Conservation (phyloP, 257 asterid species). For the Salvia hispanica region DNA sequence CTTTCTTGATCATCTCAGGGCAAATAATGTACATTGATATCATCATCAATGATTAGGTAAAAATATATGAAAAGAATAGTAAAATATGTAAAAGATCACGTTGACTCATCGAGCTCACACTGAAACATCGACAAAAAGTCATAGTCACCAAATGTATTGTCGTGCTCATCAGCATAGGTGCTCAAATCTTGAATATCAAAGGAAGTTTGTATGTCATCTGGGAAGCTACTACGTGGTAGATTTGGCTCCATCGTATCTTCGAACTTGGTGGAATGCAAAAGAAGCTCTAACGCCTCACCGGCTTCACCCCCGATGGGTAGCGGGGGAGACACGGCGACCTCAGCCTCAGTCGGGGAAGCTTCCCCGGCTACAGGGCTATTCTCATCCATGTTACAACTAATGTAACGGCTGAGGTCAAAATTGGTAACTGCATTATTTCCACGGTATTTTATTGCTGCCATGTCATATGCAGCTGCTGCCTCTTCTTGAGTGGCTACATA, state of each 20-base stretch:
- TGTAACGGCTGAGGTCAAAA: conserved; percentile 84
- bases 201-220: conserved; percentile 89
- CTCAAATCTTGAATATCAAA: conserved; percentile 75
- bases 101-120: conserved; percentile 57
- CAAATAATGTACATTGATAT: conserved; percentile 9
- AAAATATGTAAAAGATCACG: too few species aligned
- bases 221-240: conserved; percentile 70
- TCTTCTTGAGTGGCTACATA: conserved; percentile 90
- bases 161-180: conserved; percentile 65
- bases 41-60: not conserved
- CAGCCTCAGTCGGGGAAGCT: conserved; percentile 35
- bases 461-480: conserved; percentile 94
- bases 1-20: not conserved
- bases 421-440: conserved; percentile 93
- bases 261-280: conserved; percentile 64
- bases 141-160: conserved; percentile 59
- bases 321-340: conserved; percentile 28
- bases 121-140: conserved; percentile 61
- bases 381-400: conserved; percentile 29
- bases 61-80: not conserved
- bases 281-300: conserved; percentile 55
- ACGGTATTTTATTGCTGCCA: conserved; percentile 94
- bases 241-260: conserved; percentile 62
- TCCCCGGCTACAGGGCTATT: conserved; percentile 27
- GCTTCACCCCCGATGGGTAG: conserved; percentile 22